A percentile compares a stretch with the other conserved stretches of the same genome.
Evolutionary conservation across 768 basidiomycete species (phyloP).

Genomic region (Exidia glandulosa): DNA sequence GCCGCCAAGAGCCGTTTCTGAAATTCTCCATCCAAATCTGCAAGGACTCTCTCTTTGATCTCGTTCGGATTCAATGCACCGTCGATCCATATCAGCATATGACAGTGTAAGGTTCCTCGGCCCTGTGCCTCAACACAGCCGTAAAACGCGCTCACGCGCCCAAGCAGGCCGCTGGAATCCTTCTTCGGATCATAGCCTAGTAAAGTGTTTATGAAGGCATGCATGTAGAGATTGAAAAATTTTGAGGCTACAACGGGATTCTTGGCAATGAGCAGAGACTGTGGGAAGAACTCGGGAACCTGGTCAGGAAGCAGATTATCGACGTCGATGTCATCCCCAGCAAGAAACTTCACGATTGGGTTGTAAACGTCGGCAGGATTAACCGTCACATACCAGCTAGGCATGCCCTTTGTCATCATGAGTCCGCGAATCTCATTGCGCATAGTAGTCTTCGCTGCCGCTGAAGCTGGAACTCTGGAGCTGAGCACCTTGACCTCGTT

Average conservation of each 20-base stretch:
- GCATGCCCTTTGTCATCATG: conserved; percentile 5
- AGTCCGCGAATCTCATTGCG: conserved; percentile 9
- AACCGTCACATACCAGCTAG: conserved; percentile 11
- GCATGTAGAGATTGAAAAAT: conserved; percentile 5
- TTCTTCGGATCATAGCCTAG: background rate
- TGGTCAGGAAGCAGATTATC: background rate
- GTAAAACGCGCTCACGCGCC: conserved; percentile 6
- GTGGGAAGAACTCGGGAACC: background rate
- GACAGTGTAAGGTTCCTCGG: conserved; percentile 11
- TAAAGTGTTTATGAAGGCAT: background rate
- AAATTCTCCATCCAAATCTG: background rate
- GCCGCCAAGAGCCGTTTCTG: background rate
- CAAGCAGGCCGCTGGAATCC: conserved; percentile 4
- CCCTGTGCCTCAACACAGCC: conserved; percentile 12
- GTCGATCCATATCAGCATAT: conserved; percentile 12
- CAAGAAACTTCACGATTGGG: conserved; percentile 8
- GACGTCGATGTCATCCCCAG: conserved; percentile 5
- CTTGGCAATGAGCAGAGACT: conserved; percentile 3
- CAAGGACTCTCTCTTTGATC: conserved; percentile 2
- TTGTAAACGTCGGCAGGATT: conserved; percentile 10
- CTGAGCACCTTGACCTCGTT: conserved; percentile 8
- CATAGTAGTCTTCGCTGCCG: conserved; percentile 2
- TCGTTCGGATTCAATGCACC: conserved; percentile 9
- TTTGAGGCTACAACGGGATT: conserved; percentile 5
- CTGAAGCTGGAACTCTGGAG: conserved; percentile 7